A percentile compares a stretch with the other conserved stretches of the same genome.
Conservation (phyloP, 306 rosid species). For the Trifolium fragiferum region DNA sequence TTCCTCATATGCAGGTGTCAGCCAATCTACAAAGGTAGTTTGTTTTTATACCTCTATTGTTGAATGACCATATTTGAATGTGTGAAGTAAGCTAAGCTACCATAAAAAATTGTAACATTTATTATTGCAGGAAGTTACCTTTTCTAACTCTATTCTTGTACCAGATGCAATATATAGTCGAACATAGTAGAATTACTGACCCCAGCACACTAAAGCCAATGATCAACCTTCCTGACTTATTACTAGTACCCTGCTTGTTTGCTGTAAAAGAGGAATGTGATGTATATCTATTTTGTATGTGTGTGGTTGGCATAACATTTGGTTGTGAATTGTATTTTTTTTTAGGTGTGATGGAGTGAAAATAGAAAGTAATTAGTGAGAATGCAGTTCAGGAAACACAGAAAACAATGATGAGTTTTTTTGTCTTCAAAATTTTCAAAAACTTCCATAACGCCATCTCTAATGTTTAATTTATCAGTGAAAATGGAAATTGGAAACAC, state of each 20-base stretch:
- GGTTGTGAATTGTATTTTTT: too few species aligned
- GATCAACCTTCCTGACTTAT: constrained; percentile 34
- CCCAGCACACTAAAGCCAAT: constrained; percentile 36
- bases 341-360: too few species aligned
- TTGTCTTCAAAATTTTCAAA: too few species aligned
- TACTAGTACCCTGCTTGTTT: neutral
- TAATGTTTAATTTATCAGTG: neutral
- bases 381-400: too few species aligned
- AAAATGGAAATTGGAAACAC: neutral
- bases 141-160: neutral
- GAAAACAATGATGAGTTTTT: too few species aligned
- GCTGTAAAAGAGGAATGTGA: too few species aligned
- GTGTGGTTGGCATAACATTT: too few species aligned
- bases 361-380: too few species aligned
- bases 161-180: constrained; percentile 18
- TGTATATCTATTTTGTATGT: too few species aligned
- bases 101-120: neutral
- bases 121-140: neutral
- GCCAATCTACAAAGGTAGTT: neutral
- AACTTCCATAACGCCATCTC: too few species aligned
- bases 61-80: neutral
- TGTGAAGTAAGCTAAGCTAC: neutral
- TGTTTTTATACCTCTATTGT: neutral
- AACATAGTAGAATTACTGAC: constrained; percentile 31
- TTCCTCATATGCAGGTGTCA: neutral